Percentiles rank a stretch among this genome's conserved stretches.
phyloP scores from a whole-genome alignment of 2,329 filamentous ascomycete species.

The Aspergillus piperis region DNA sequence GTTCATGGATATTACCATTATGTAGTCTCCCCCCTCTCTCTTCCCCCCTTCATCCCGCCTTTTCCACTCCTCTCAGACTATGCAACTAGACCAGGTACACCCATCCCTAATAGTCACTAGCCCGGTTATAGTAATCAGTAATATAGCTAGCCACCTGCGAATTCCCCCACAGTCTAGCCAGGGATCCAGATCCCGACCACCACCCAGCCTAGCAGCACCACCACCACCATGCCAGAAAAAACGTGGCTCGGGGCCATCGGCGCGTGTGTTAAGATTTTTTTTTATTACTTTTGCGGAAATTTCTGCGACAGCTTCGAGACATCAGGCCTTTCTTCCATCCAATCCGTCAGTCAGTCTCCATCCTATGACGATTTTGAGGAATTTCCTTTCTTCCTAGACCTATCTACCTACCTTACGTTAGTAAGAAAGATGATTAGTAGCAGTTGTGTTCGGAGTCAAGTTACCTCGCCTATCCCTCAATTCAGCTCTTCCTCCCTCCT shows the following conservation, averaged over 20 bases:
- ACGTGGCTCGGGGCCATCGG: conserved; percentile 4
- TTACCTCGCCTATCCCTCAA: not conserved
- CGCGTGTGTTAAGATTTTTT: conserved; percentile 1
- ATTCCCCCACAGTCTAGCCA: conserved; percentile 5
- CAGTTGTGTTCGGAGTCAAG: not conserved
- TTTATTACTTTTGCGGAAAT: conserved; percentile 3
- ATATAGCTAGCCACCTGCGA: not conserved
- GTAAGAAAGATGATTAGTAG: not conserved
- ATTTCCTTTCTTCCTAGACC: not conserved
- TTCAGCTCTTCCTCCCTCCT: not conserved
- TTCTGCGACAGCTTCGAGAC: conserved; percentile 1
- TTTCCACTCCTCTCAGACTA: not conserved
- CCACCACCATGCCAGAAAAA: not conserved
- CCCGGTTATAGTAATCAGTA: not conserved
- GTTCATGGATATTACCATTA: too few species aligned
- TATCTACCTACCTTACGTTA: not conserved
- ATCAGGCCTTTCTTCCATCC: too few species aligned
- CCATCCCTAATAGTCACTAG: not conserved
- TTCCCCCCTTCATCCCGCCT: too few species aligned
- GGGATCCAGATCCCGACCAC: conserved; percentile 7
- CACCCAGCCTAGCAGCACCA: not conserved
- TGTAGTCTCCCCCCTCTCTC: too few species aligned
- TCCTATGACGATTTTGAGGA: not conserved
- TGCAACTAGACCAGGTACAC: not conserved
- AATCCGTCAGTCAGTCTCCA: too few species aligned